Percentiles rank a stretch among this genome's conserved stretches.
phyloP scores from a whole-genome alignment of 495 filamentous ascomycete genomes.

The Xylaria sp. region DNA sequence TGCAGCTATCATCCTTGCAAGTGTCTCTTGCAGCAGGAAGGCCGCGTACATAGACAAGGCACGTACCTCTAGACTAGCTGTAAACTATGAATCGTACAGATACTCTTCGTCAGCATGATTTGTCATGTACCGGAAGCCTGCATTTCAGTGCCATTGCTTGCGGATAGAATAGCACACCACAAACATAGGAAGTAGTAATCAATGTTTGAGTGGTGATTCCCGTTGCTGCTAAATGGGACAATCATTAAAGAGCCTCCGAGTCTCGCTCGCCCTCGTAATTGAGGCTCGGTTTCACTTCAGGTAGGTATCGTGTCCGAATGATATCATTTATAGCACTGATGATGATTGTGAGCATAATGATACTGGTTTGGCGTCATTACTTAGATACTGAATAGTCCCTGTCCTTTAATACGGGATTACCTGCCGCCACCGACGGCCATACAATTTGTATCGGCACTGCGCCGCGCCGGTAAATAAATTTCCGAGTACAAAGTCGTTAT shows the following conservation, averaged over 20 bases:
- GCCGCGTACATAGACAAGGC: neutral
- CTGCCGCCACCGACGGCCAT: neutral
- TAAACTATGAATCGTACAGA: neutral
- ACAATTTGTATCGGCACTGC: neutral
- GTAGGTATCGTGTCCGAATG: neutral
- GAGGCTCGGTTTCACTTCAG: neutral
- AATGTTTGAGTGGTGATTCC: neutral
- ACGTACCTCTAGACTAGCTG: neutral
- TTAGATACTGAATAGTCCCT: neutral
- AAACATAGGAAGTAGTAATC: neutral
- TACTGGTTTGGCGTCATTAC: neutral
- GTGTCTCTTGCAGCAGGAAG: slow-evolving; percentile 1
- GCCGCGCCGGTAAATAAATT: neutral
- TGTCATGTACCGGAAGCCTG: neutral
- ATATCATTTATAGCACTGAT: neutral
- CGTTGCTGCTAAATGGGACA: neutral
- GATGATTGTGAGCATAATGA: neutral
- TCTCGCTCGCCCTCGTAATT: neutral
- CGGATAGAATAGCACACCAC: neutral
- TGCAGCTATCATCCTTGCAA: slow-evolving; percentile 11
- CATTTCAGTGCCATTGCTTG: neutral
- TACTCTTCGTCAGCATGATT: neutral
- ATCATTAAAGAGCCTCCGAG: neutral
- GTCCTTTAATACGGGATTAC: neutral
- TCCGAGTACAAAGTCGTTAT: neutral